Percentiles rank a stretch among this genome's conserved stretches.
phyloP scores from a whole-genome alignment of 108 stramenopile genomes.

The Cylindrotheca fusiformis region DNA sequence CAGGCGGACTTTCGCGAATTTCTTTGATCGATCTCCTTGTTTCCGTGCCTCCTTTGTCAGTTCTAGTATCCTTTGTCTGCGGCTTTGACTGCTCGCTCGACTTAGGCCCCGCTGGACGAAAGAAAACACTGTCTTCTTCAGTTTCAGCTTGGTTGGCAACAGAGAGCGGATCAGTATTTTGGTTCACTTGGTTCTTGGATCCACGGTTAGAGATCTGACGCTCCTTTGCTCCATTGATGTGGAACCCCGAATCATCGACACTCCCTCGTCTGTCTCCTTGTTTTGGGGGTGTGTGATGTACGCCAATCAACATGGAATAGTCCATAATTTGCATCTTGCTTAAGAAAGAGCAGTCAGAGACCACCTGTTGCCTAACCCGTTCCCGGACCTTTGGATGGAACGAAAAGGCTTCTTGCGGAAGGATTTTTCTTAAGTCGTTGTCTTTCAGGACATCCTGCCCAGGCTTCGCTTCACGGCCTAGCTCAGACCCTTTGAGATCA shows the following conservation, averaged over 20 bases:
- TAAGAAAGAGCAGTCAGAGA: constrained; percentile 75
- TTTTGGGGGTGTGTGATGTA: constrained; percentile 74
- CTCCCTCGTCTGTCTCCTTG: constrained; percentile 12
- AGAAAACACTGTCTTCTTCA: constrained; percentile 4
- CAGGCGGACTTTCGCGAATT: constrained; percentile 75
- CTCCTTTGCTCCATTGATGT: constrained; percentile 10
- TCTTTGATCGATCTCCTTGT: constrained; percentile 75
- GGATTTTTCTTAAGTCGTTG: constrained; percentile 67
- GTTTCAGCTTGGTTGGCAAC: background rate
- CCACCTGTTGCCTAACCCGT: constrained; percentile 67
- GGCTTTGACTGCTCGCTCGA: background rate
- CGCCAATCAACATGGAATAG: constrained; percentile 91
- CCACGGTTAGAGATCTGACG: constrained; percentile 9
- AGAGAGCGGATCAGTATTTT: constrained; percentile 6
- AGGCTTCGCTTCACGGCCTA: constrained; percentile 78
- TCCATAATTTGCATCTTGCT: constrained; percentile 92
- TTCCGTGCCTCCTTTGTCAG: background rate
- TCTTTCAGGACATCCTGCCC: constrained; percentile 89
- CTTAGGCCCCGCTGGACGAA: background rate
- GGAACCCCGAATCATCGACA: constrained; percentile 28
- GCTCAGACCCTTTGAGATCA: constrained; percentile 91
- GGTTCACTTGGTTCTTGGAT: background rate
- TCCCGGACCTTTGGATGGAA: constrained; percentile 52
- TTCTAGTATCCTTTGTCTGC: background rate
- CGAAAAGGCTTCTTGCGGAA: constrained; percentile 62